Conservation (phyloP, 2,329 filamentous ascomycete species). For the Daldinia sp. region DNA sequence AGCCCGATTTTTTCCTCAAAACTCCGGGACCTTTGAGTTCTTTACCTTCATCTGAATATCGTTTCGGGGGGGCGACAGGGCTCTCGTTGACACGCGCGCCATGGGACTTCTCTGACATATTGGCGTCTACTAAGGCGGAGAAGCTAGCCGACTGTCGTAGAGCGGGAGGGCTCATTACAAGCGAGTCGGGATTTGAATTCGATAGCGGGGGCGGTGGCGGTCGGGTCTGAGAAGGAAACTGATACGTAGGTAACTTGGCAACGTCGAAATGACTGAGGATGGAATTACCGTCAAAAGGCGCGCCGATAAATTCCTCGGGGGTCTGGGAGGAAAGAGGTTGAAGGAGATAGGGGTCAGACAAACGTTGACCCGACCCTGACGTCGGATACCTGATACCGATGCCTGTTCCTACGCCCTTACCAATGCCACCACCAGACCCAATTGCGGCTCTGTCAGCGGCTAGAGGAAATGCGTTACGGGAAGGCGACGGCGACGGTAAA, state of each 20-base stretch:
- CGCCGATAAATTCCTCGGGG: constrained; percentile 69
- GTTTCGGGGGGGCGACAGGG: constrained; percentile 66
- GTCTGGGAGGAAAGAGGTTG: constrained; percentile 54
- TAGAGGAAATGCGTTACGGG: constrained; percentile 17
- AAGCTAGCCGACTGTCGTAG: constrained; percentile 74
- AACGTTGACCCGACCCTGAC: constrained; percentile 41
- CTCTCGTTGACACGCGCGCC: constrained; percentile 54
- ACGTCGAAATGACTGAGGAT: constrained; percentile 69
- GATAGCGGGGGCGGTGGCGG: constrained; percentile 47
- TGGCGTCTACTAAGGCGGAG: constrained; percentile 60
- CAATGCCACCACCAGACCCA: constrained; percentile 14
- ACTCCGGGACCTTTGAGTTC: constrained; percentile 66
- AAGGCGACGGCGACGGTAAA: constrained; percentile 16
- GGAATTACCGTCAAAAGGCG: constrained; percentile 70
- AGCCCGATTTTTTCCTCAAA: constrained; percentile 84
- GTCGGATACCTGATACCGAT: constrained; percentile 25
- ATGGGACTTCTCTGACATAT: constrained; percentile 57
- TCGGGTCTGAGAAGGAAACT: constrained; percentile 45
- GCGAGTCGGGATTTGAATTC: constrained; percentile 61
- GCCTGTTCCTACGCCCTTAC: constrained; percentile 12
- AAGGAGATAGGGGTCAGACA: constrained; percentile 49
- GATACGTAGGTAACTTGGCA: constrained; percentile 52
- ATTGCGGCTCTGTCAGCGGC: constrained; percentile 21
- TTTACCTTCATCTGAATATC: constrained; percentile 80
- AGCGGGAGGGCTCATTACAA: constrained; percentile 59